phyloP scores from a whole-genome alignment of 129 eudicot species.

The Flaveria brownii region DNA sequence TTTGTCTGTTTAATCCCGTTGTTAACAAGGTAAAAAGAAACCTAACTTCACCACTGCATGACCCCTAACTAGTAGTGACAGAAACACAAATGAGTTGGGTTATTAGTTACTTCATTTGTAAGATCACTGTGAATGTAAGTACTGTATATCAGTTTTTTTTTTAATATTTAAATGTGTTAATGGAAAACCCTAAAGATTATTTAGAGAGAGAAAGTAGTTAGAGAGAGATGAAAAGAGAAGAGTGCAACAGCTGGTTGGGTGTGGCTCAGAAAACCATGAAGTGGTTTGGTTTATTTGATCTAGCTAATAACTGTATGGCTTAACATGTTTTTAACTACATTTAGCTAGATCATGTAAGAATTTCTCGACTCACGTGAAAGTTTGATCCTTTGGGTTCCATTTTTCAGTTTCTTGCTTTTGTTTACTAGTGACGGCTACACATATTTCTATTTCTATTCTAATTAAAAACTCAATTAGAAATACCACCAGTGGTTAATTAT shows the following conservation, averaged over 20 bases:
- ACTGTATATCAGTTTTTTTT: no score
- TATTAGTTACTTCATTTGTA: not conserved
- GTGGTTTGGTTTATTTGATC: slow-evolving; percentile 37
- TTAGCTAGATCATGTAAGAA: slow-evolving; percentile 39
- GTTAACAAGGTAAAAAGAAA: no score
- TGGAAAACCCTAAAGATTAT: slow-evolving; percentile 10
- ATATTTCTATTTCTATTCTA: slow-evolving; percentile 23
- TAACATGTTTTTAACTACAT: slow-evolving; percentile 23
- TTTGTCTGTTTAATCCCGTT: no score
- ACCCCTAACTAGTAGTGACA: slow-evolving; percentile 11
- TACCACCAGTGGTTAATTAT: no score
- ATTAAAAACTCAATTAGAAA: not conserved
- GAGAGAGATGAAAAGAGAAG: slow-evolving; percentile 16
- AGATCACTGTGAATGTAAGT: no score
- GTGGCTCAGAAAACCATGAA: slow-evolving; percentile 42
- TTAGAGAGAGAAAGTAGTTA: not conserved
- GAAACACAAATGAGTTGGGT: slow-evolving; percentile 17
- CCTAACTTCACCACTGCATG: no score
- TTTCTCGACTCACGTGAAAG: slow-evolving; percentile 41
- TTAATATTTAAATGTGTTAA: not conserved
- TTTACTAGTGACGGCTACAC: slow-evolving; percentile 30
- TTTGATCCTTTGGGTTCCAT: slow-evolving; percentile 30
- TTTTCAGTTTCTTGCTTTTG: slow-evolving; percentile 37
- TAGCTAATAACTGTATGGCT: slow-evolving; percentile 27
- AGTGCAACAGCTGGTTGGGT: slow-evolving; percentile 17